A percentile compares a stretch with the other conserved stretches of the same genome.
Evolutionary conservation across 164 flowering plant genomes (phyloP).

Genomic region (Euptelea pleiosperma): DNA sequence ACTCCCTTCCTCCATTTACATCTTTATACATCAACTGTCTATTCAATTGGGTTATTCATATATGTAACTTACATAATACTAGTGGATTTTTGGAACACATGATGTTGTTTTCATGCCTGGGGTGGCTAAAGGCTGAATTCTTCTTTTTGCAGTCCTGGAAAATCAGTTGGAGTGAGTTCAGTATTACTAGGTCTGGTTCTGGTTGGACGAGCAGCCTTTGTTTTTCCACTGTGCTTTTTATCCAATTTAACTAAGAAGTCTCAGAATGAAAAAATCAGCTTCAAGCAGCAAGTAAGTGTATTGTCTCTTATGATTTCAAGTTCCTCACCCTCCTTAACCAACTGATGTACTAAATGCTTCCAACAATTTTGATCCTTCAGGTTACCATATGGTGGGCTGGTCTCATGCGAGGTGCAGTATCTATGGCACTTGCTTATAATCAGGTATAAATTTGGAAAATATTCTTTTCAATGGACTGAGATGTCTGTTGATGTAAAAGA

Average conservation of each 20-base stretch:
- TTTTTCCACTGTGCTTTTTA: constrained; percentile 42
- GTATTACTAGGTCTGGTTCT: constrained; percentile 36
- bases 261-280: constrained; percentile 30
- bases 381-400: constrained; percentile 63
- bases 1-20: not conserved
- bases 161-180: constrained; percentile 39
- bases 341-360: not conserved
- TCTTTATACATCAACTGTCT: not conserved
- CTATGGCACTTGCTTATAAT: constrained; percentile 59
- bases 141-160: constrained; percentile 38
- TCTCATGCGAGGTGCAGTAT: constrained; percentile 59
- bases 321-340: not conserved
- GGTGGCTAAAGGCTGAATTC: not conserved
- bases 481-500: not conserved
- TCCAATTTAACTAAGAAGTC: constrained; percentile 35
- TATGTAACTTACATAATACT: not conserved
- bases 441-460: constrained; percentile 26
- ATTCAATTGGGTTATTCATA: not conserved
- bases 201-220: constrained; percentile 55
- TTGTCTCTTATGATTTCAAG: too few relatives aligned
- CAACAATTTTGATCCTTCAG: constrained; percentile 21
- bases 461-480: not conserved
- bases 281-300: constrained; percentile 36
- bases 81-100: not conserved
- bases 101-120: not conserved